phyloP scores from a whole-genome alignment of 73 alveolate genomes.

The Stentor coeruleus region DNA sequence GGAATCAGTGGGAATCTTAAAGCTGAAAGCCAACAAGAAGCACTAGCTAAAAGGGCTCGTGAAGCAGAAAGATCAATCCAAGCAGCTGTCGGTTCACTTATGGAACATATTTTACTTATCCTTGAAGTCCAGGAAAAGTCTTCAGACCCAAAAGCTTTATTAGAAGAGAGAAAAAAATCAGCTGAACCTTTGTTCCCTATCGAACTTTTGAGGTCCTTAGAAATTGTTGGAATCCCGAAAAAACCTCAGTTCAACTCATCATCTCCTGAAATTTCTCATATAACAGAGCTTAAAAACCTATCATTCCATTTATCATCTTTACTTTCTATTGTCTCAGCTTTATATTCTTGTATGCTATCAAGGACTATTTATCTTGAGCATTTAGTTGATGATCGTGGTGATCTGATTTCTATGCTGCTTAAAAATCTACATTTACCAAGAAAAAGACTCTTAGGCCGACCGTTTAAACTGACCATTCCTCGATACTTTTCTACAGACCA shows the following conservation, averaged over 20 bases:
- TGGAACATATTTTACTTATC: background rate
- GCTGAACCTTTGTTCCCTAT: background rate
- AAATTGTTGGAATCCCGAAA: background rate
- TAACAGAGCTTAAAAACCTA: background rate
- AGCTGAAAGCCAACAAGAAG: background rate
- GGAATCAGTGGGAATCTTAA: background rate
- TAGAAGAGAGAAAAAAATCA: background rate
- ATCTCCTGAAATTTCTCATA: background rate
- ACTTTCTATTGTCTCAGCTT: background rate
- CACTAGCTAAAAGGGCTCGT: background rate
- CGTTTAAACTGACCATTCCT: no score
- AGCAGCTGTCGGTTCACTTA: background rate
- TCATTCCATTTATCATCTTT: background rate
- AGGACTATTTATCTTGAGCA: background rate
- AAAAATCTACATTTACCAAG: background rate
- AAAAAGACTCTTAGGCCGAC: no score
- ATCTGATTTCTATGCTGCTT: background rate
- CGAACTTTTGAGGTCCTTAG: background rate
- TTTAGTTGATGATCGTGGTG: background rate
- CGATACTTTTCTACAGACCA: background rate
- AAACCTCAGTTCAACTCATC: background rate
- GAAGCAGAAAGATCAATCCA: background rate
- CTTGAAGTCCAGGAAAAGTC: background rate
- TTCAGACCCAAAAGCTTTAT: background rate
- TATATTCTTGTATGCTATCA: background rate